Evolutionary conservation across 2,329 filamentous ascomycete species (phyloP).

Genomic region (Verticillium klebahnii): DNA sequence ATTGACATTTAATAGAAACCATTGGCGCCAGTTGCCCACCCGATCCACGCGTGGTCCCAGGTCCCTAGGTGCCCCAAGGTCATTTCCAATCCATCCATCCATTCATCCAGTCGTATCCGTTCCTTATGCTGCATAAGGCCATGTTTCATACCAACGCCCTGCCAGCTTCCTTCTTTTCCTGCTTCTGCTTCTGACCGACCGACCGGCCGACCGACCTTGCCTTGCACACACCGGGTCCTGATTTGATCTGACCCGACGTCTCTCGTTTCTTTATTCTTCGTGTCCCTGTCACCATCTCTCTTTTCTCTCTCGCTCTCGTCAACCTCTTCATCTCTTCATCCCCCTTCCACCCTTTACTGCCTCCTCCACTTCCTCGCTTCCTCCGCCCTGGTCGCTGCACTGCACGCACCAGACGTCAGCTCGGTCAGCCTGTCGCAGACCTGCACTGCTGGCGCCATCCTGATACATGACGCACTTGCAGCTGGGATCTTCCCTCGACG

Average conservation of each 20-base stretch:
- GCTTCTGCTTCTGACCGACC: not conserved
- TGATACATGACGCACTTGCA: slow-evolving; percentile 14
- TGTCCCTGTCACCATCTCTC: not conserved
- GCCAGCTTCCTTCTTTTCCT: slow-evolving; percentile 10
- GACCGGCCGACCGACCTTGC: not conserved
- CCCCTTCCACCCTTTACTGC: not conserved
- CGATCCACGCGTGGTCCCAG: not conserved
- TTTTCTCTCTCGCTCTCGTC: not conserved
- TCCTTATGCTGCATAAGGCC: not conserved
- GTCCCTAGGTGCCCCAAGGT: not conserved
- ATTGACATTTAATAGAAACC: slow-evolving; percentile 2
- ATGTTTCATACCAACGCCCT: slow-evolving; percentile 15
- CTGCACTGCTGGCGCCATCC: slow-evolving; percentile 10
- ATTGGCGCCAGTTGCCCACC: not conserved
- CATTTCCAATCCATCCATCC: not conserved
- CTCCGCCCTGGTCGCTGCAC: not conserved
- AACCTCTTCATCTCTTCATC: not conserved
- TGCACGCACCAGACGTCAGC: slow-evolving; percentile 3
- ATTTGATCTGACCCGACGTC: not conserved
- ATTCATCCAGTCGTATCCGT: not conserved
- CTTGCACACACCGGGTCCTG: not conserved
- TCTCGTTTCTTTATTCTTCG: not conserved
- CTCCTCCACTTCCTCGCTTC: not conserved
- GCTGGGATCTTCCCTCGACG: slow-evolving; percentile 12
- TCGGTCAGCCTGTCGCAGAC: slow-evolving; percentile 11